A percentile compares a stretch with the other conserved stretches of the same genome.
Evolutionary conservation across 2,329 filamentous ascomycete genomes (phyloP).

Genomic region (Trichoderma breve): DNA sequence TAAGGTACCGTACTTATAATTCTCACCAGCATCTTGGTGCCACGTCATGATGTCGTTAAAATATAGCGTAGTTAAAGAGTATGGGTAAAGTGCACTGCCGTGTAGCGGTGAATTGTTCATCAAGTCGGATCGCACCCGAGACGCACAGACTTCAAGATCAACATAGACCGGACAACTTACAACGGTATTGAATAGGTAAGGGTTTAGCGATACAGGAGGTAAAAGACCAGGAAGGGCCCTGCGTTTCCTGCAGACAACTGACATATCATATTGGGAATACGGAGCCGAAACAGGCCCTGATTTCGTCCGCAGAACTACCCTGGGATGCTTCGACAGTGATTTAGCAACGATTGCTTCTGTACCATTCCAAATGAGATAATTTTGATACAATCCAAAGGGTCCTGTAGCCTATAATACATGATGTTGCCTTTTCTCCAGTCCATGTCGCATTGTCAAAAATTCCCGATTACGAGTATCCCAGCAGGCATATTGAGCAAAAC

Average conservation of each 20-base stretch:
- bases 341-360: not conserved
- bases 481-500: not conserved
- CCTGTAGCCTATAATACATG: not conserved
- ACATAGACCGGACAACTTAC: not conserved
- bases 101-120: not conserved
- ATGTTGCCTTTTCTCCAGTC: not conserved
- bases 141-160: not conserved
- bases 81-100: not conserved
- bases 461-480: not conserved
- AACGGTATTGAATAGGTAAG: not conserved
- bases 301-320: not conserved
- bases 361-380: not conserved
- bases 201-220: not conserved
- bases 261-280: not conserved
- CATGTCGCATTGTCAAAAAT: not conserved
- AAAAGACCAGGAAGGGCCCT: not conserved
- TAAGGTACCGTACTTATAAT: not conserved
- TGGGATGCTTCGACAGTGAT: not conserved
- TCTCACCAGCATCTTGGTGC: not conserved
- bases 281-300: not conserved
- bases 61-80: not conserved
- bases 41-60: not conserved
- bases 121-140: not conserved
- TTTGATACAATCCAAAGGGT: not conserved
- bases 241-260: not conserved